phyloP scores from a whole-genome alignment of 2,329 filamentous ascomycete species.

The Phoma sp. region DNA sequence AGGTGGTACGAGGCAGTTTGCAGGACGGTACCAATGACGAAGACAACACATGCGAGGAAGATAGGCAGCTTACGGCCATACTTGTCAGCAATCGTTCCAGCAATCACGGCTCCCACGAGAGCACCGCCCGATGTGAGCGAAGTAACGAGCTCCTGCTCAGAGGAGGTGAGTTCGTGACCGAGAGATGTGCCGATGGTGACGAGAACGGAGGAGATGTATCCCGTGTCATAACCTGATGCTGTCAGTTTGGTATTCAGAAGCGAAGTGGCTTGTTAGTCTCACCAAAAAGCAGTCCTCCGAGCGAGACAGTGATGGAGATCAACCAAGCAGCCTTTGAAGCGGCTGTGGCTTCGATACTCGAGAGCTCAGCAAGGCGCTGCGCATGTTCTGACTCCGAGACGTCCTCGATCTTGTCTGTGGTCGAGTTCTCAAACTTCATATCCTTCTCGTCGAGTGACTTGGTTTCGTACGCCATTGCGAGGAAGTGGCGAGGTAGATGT shows the following conservation, averaged over 20 bases:
- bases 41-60: slow-evolving; percentile 35
- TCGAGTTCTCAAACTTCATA: slow-evolving; percentile 21
- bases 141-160: slow-evolving; percentile 50
- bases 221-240: slow-evolving; percentile 44
- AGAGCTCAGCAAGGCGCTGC: slow-evolving; percentile 30
- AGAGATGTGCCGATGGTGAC: slow-evolving; percentile 47
- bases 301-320: slow-evolving; percentile 37
- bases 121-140: slow-evolving; percentile 48
- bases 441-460: slow-evolving; percentile 20
- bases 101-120: slow-evolving; percentile 46
- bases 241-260: background rate
- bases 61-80: slow-evolving; percentile 43
- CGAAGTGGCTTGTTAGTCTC: background rate
- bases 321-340: slow-evolving; percentile 39
- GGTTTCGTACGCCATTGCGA: slow-evolving; percentile 14
- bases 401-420: slow-evolving; percentile 31
- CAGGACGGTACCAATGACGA: slow-evolving; percentile 38
- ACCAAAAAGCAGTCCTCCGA: slow-evolving; percentile 40
- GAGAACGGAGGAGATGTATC: slow-evolving; percentile 48
- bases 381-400: slow-evolving; percentile 25
- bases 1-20: slow-evolving; percentile 37
- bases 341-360: slow-evolving; percentile 35
- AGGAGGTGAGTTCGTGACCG: slow-evolving; percentile 37
- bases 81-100: slow-evolving; percentile 46
- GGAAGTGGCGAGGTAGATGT: background rate